phyloP scores from a whole-genome alignment of 257 asterid genomes.

The Solanum pinnatisectum region DNA sequence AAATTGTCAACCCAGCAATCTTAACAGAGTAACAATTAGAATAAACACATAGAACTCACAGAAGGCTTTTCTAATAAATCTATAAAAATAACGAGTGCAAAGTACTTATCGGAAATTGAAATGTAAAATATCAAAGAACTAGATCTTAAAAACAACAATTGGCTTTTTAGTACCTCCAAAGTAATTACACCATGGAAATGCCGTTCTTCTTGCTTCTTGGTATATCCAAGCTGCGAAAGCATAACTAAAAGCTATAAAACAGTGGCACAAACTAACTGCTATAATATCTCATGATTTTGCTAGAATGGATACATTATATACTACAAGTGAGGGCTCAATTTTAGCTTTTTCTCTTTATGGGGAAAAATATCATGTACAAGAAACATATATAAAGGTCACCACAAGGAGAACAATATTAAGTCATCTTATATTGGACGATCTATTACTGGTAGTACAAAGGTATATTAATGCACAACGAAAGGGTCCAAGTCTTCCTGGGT shows the following conservation, averaged over 20 bases:
- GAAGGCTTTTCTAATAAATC: not conserved
- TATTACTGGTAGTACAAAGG: not conserved
- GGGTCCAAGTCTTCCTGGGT: not conserved
- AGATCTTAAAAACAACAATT: not conserved
- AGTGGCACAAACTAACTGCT: not conserved
- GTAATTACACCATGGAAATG: slow-evolving; percentile 90
- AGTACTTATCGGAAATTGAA: not conserved
- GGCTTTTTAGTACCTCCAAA: slow-evolving; percentile 56
- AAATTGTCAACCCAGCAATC: not conserved
- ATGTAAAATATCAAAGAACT: not conserved
- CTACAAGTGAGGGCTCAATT: not conserved
- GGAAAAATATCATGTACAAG: not conserved
- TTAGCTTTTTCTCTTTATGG: not conserved
- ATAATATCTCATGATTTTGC: not conserved
- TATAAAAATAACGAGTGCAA: not conserved
- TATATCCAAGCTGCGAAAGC: slow-evolving; percentile 82
- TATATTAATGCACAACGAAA: not conserved
- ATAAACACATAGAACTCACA: not conserved
- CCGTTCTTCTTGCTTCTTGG: slow-evolving; percentile 91
- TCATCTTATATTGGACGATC: not conserved
- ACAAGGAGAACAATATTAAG: not conserved
- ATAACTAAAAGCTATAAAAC: not conserved
- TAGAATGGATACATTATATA: not conserved
- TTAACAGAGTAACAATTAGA: not conserved
- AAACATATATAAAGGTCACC: not conserved